Evolutionary conservation across 2,329 filamentous ascomycete species (phyloP).

Genomic region (Talaromyces sp.): DNA sequence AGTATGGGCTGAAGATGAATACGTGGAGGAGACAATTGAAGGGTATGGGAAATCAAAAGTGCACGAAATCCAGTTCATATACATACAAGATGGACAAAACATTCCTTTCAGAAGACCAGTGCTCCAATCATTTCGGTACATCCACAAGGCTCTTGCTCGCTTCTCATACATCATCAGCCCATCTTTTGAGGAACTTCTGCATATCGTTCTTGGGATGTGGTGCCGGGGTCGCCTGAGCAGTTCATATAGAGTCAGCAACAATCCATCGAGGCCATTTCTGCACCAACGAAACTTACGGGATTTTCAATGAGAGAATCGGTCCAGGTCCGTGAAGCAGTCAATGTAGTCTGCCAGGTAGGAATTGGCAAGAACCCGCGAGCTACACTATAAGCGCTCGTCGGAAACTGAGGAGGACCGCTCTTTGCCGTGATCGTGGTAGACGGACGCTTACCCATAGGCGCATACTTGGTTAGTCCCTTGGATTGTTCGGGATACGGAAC

Average conservation of each 20-base stretch:
- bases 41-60: not conserved
- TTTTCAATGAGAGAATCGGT: slow-evolving; percentile 54
- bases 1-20: not conserved
- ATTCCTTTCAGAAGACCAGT: not conserved
- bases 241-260: not conserved
- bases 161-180: slow-evolving; percentile 50
- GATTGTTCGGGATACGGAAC: slow-evolving; percentile 54
- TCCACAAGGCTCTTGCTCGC: not conserved
- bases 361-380: slow-evolving; percentile 50
- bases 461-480: slow-evolving; percentile 56
- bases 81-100: not conserved
- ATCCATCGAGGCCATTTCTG: not conserved
- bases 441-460: slow-evolving; percentile 59
- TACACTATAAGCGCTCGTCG: slow-evolving; percentile 53
- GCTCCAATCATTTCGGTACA: not conserved
- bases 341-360: slow-evolving; percentile 48
- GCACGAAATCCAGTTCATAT: not conserved
- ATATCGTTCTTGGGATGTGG: slow-evolving; percentile 51
- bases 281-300: slow-evolving; percentile 48
- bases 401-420: slow-evolving; percentile 48
- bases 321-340: slow-evolving; percentile 50
- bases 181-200: slow-evolving; percentile 56
- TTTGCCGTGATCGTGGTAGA: slow-evolving; percentile 57
- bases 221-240: slow-evolving; percentile 52
- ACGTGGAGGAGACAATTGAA: not conserved